phyloP scores from a whole-genome alignment of 1,139 yeast species.

The Kurtzmaniella natalensis region DNA sequence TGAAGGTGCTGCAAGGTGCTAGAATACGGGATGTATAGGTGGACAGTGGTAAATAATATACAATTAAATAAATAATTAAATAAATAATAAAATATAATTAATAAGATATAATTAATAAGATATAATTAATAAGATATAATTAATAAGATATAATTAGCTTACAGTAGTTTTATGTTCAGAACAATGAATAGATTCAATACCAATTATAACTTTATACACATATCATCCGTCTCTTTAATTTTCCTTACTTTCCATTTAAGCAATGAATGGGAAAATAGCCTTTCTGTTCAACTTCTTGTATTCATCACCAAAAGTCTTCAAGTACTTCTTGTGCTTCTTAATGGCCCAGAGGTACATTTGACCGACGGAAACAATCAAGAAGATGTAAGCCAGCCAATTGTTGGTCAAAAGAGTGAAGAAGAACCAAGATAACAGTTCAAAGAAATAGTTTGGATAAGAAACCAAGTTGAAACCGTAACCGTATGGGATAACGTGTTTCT shows the following conservation, averaged over 20 bases:
- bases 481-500: conserved; percentile 34
- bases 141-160: too few relatives aligned
- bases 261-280: conserved; percentile 52
- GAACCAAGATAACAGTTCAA: conserved; percentile 76
- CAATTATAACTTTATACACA: too few relatives aligned
- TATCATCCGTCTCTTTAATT: too few relatives aligned
- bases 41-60: too few relatives aligned
- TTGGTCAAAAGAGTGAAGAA: conserved; percentile 66
- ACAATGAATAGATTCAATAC: too few relatives aligned
- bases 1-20: too few relatives aligned
- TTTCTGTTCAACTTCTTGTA: conserved; percentile 68
- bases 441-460: conserved; percentile 82
- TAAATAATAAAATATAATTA: too few relatives aligned
- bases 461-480: conserved; percentile 45
- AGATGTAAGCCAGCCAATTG: conserved; percentile 72
- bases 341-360: conserved; percentile 84
- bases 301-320: conserved; percentile 66
- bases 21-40: too few relatives aligned
- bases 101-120: too few relatives aligned
- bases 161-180: too few relatives aligned
- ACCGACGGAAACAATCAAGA: conserved; percentile 62
- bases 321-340: conserved; percentile 64
- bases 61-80: too few relatives aligned
- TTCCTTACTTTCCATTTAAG: not conserved
- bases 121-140: too few relatives aligned